A percentile compares a stretch with the other conserved stretches of the same genome.
Evolutionary conservation across 2,329 filamentous ascomycete genomes (phyloP).

Genomic region (Bipolaris zeicola): DNA sequence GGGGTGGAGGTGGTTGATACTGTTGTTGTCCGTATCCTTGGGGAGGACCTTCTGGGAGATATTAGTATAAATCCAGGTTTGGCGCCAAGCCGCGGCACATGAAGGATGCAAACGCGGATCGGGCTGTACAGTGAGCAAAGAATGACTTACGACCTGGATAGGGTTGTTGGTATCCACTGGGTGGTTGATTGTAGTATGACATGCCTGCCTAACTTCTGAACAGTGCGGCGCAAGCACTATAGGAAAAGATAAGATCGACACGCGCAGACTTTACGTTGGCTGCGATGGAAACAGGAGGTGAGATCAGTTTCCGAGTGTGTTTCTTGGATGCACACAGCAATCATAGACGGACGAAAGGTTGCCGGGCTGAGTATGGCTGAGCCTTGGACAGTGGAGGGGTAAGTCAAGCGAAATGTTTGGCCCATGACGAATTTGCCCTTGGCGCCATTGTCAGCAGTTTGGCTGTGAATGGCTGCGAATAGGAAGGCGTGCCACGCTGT

Average conservation of each 20-base stretch:
- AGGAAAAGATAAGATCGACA: not conserved
- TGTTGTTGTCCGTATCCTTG: conserved; percentile 33
- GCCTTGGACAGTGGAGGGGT: conserved; percentile 10
- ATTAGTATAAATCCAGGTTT: conserved; percentile 27
- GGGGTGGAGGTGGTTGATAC: conserved; percentile 23
- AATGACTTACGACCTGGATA: conserved; percentile 39
- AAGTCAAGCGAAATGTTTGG: not conserved
- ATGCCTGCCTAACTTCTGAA: conserved; percentile 14
- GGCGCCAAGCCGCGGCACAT: conserved; percentile 22
- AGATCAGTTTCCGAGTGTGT: not conserved
- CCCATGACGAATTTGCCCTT: conserved; percentile 11
- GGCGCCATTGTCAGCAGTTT: not conserved
- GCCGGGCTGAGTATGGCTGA: conserved; percentile 12
- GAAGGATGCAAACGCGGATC: conserved; percentile 13
- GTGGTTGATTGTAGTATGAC: conserved; percentile 39
- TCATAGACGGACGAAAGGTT: not conserved
- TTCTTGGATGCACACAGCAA: not conserved
- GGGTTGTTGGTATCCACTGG: conserved; percentile 36
- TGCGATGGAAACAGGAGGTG: conserved; percentile 1
- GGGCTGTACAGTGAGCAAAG: conserved; percentile 12
- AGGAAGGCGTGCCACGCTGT: not conserved
- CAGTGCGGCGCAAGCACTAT: not conserved
- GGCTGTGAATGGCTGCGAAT: no score
- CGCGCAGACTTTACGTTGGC: not conserved
- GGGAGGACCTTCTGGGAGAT: conserved; percentile 33